Conservation (phyloP, 2,329 filamentous ascomycete species). For the Helicocarpus griseus region DNA sequence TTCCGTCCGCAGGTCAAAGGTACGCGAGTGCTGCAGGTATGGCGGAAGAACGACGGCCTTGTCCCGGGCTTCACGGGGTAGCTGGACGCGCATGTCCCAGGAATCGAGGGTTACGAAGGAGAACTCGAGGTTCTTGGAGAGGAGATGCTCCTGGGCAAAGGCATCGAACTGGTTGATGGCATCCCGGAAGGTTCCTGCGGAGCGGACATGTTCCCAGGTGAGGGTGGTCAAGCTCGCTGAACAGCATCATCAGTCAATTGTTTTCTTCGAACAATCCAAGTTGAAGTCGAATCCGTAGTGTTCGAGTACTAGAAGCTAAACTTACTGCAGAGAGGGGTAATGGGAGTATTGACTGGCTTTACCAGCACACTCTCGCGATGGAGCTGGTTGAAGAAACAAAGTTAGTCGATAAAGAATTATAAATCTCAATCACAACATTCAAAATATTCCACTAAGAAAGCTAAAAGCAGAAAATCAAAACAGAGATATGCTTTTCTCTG, state of each 20-base stretch:
- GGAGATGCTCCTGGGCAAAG: constrained; percentile 85
- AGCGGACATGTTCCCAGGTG: constrained; percentile 98
- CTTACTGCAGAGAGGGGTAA: constrained; percentile 98
- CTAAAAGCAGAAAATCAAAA: background rate
- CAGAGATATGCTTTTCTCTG: background rate
- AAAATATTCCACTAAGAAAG: background rate
- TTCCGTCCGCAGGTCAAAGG: constrained; percentile 92
- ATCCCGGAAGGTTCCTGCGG: constrained; percentile 93
- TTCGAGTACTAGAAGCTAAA: constrained; percentile 44
- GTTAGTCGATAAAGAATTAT: background rate
- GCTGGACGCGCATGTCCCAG: constrained; percentile 95
- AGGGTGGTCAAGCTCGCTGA: constrained; percentile 91
- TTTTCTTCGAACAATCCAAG: background rate
- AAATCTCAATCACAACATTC: background rate
- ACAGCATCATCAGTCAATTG: constrained; percentile 1
- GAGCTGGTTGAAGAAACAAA: constrained; percentile 49
- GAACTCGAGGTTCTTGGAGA: constrained; percentile 87
- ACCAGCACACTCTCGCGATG: constrained; percentile 93
- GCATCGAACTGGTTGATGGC: constrained; percentile 90
- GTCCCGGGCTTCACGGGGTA: constrained; percentile 93
- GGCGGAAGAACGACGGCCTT: constrained; percentile 94
- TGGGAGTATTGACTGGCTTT: constrained; percentile 96
- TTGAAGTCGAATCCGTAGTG: constrained; percentile 7
- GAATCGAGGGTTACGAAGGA: constrained; percentile 97
- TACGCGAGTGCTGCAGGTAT: constrained; percentile 94